Evolutionary conservation across 495 filamentous ascomycete species (phyloP).

Genomic region (Venustampulla echinocandica): DNA sequence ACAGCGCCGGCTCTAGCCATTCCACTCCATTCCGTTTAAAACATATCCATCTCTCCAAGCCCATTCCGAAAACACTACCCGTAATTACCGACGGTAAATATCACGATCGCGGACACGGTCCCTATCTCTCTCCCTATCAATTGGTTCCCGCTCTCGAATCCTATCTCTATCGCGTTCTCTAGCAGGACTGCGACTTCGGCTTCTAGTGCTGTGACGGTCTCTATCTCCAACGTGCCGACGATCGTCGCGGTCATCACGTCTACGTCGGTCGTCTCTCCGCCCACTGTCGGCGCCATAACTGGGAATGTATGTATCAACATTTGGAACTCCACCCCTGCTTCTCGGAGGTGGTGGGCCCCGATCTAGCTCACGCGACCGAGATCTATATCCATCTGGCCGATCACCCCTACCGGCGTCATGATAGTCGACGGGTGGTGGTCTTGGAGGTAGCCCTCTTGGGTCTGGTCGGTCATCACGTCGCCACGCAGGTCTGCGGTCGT

Average conservation of each 20-base stretch:
- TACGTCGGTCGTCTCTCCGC: conserved; percentile 14
- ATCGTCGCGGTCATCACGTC: conserved; percentile 34
- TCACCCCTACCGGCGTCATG: conserved; percentile 27
- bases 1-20: not conserved
- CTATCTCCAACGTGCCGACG: conserved; percentile 35
- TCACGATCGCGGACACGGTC: conserved; percentile 6
- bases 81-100: conserved; percentile 15
- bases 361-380: conserved; percentile 24
- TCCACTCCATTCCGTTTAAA: not conserved
- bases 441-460: conserved; percentile 22
- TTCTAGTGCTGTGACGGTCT: conserved; percentile 35
- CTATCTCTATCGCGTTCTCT: conserved; percentile 30
- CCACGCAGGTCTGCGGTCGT: conserved; percentile 22
- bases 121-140: conserved; percentile 11
- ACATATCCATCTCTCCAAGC: not conserved
- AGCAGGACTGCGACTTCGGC: conserved; percentile 40
- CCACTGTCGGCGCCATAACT: conserved; percentile 32
- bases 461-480: conserved; percentile 21
- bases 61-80: too few species aligned
- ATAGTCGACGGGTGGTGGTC: conserved; percentile 20
- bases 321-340: conserved; percentile 18
- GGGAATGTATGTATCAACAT: conserved; percentile 54
- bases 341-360: conserved; percentile 24
- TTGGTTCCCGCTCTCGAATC: conserved; percentile 12
- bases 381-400: conserved; percentile 29